Evolutionary conservation across 176 grass and related monocot genomes (phyloP).

Genomic region (Carex pumila): DNA sequence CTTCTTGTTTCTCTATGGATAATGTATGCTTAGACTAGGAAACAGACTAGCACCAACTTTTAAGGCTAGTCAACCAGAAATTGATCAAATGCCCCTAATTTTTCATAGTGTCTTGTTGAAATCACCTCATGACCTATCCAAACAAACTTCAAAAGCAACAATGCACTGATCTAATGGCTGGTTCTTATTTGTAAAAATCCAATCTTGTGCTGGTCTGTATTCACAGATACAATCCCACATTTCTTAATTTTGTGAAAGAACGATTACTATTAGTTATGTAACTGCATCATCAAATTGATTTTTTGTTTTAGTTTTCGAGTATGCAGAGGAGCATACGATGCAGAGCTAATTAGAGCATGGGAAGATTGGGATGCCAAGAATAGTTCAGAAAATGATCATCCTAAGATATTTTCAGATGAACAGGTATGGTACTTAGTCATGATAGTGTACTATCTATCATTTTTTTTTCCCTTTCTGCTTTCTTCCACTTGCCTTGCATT

Average conservation of each 20-base stretch:
- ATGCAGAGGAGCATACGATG: conserved; percentile 68
- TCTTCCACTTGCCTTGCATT: conserved; percentile 2
- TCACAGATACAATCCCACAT: not conserved
- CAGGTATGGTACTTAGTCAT: conserved; percentile 22
- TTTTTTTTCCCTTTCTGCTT: not conserved
- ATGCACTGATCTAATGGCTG: not conserved
- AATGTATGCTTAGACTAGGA: not conserved
- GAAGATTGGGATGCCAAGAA: conserved; percentile 69
- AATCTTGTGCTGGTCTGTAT: not conserved
- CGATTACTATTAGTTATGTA: not conserved
- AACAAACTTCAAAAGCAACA: not conserved
- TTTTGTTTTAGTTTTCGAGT: conserved; percentile 54
- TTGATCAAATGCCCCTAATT: not conserved
- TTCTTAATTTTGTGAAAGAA: not conserved
- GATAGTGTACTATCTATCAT: not conserved
- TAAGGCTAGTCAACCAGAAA: not conserved
- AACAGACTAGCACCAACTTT: not conserved
- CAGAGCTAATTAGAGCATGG: conserved; percentile 64
- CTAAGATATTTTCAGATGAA: conserved; percentile 55
- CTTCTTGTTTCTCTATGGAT: not conserved
- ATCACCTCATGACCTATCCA: not conserved
- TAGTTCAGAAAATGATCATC: conserved; percentile 90
- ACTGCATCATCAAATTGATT: not conserved
- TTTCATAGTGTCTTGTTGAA: not conserved
- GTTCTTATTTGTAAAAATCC: not conserved